These are phyloP conservation scores for Kluyveromyces dobzhanskii DNA, from an alignment of 805 yeast species.

Conservation along the genomic window DNA sequence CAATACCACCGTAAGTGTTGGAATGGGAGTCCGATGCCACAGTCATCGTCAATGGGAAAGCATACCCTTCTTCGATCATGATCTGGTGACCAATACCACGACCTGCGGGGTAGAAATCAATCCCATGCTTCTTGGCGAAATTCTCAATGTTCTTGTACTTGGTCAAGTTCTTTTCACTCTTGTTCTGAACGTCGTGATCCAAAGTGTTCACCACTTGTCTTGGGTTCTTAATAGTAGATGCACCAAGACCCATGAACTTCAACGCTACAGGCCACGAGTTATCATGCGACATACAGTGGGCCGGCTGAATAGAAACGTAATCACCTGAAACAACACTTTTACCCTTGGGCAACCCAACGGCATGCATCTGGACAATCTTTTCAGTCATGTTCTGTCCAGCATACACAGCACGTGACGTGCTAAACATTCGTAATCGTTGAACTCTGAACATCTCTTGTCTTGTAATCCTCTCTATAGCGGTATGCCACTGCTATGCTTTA, in stretches of 20 bases:
- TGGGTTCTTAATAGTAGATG: slow-evolving; percentile 70
- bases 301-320: slow-evolving; percentile 89
- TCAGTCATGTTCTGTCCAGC: slow-evolving; percentile 79
- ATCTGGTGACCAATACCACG: slow-evolving; percentile 99
- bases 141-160: slow-evolving; percentile 84
- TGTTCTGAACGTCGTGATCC: slow-evolving; percentile 97
- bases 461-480: too few species aligned
- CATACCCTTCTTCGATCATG: slow-evolving; percentile 98
- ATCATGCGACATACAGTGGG: slow-evolving; percentile 99
- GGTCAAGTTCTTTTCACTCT: slow-evolving; percentile 74
- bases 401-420: slow-evolving; percentile 11
- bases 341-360: slow-evolving; percentile 72
- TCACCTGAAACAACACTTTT: slow-evolving; percentile 84
- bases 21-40: slow-evolving; percentile 98
- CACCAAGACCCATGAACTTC: slow-evolving; percentile 93
- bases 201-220: slow-evolving; percentile 92
- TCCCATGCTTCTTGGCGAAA: slow-evolving; percentile 84
- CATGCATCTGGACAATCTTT: slow-evolving; percentile 88
- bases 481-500: too few species aligned
- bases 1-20: slow-evolving; percentile 96
- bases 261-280: slow-evolving; percentile 99
- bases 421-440: slow-evolving; percentile 15
- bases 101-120: slow-evolving; percentile 97
- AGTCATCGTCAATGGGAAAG: slow-evolving; percentile 85
- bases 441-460: slow-evolving; percentile 16